Base-by-base conservation (phyloP, 345 rosid genomes). In the Murraya paniculata region DNA sequence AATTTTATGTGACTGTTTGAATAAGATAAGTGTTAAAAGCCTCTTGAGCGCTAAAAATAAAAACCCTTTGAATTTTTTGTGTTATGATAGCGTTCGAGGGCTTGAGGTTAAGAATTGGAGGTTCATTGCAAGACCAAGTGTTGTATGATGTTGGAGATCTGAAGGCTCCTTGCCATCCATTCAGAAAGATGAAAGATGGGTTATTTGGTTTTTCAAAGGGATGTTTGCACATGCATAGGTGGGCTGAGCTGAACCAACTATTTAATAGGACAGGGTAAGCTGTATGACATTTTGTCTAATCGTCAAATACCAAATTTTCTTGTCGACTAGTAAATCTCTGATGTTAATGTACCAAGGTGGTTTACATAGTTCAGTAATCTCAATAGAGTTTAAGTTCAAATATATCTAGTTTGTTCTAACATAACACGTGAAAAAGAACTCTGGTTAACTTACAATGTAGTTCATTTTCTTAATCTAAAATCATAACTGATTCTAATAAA, bases 41-140 rank as follows among this genome's bases (percentile, higher is more conserved):
- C 50, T 45, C 50, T 45, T 45, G 50, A 4, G 13, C 13, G 50
- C 50, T 45, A 13, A 11, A 45, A 45, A 45, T 45, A 45, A 45
- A 45, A 45, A 18, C 50, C 50, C 50, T 45, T 45, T 45, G 50
- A 45, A 45, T 45, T 41, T 45, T 45, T 10, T 41, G 16, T 45
- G 50, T 38, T 72, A 61, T 71, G 72, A 48, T 81, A 94, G 99
- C 99, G 65, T 96, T 96, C 80, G 76, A 75, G 83, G 76, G 79
- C 57, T 84, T 94, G 90, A 91, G 98, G 89, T 88, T 96, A 88
- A 89, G 99, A 71, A 82, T 96, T 10, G 99, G 99, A 28, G 99
- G 99, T 72, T 94, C 99, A 66, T 85, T 96, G 85, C 99, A 96
- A 92, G 98, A 96, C 79, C 98, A 81, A 89, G 98, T 96, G 19